Base-by-base conservation (phyloP, 2,329 filamentous ascomycete genomes). In the Kalaharituber pfeilii region DNA sequence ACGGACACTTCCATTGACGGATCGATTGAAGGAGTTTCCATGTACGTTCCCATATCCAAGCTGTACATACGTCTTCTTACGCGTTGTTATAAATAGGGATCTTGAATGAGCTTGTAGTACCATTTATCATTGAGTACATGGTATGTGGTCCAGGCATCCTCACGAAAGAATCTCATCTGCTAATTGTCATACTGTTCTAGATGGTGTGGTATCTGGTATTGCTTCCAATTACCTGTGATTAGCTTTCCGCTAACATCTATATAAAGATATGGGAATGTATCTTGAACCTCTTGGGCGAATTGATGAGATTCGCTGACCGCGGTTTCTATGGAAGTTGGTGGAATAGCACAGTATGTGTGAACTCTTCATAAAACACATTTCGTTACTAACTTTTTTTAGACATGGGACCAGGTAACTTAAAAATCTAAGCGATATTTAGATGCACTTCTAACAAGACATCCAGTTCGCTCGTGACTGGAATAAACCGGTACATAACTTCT, bases 381-480 rank as follows among this genome's bases (percentile, higher is more conserved):
- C n/a, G n/a, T n/a, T n/a, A 33, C 52, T 56, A 22, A 56, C 33
- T 36, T 6, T 15, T 5, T 25, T 24, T 47, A 56, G 55, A 55
- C 54, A n/a, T 58, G 54, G 54, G 56, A 58, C 25, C n/a, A n/a
- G n/a, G n/a, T n/a, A 53, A 52, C 49, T 52, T 56, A 55, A 55
- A 50, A 42, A 33, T 30, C 7, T 18, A 28, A 44, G 25, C 18
- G 5, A n/a, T 5, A 7, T 18, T 20, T 39, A n/a, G n/a, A 8
- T 39, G 11, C 28, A 28, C n/a, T 3, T 26, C 52, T 33, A 9
- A 24, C 53, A n/a, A 53, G 13, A 26, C 25, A 52, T 7, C 62
- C 80, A 86, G 64, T 89, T 84, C 62, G 83, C 84, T 3, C 73
- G 84, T 36, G 82, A 86, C 65, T 88, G 84, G 84, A 88, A 88